Evolutionary conservation across 495 filamentous ascomycete genomes (phyloP).

Genomic region (Podospora fimiseda): DNA sequence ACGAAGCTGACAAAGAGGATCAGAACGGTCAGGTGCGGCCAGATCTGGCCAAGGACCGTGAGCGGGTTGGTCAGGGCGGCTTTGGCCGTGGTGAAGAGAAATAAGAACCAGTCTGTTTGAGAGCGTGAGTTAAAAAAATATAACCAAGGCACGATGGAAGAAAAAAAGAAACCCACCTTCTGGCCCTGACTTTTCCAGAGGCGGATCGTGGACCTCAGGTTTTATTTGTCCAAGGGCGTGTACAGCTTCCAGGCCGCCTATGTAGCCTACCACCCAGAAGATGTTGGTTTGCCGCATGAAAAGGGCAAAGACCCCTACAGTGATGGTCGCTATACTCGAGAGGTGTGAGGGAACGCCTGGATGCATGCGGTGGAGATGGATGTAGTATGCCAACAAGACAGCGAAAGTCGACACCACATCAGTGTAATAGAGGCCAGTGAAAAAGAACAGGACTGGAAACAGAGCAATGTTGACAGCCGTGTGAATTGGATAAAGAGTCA

Average conservation of each 20-base stretch:
- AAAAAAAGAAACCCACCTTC: conserved; percentile 48
- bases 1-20: conserved; percentile 68
- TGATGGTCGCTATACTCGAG: conserved; percentile 38
- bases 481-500: conserved; percentile 41
- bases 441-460: conserved; percentile 92
- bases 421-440: conserved; percentile 89
- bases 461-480: conserved; percentile 73
- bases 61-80: conserved; percentile 48
- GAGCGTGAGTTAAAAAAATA: too few relatives aligned
- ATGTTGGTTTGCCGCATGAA: conserved; percentile 90
- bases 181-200: conserved; percentile 47
- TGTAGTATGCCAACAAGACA: conserved; percentile 60
- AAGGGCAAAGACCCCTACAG: conserved; percentile 56
- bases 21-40: conserved; percentile 65
- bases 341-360: conserved; percentile 17
- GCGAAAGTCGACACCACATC: conserved; percentile 67
- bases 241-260: conserved; percentile 68
- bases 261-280: conserved; percentile 86
- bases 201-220: conserved; percentile 52
- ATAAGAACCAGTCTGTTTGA: conserved; percentile 42
- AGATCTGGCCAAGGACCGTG: conserved; percentile 43
- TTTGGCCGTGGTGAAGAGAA: conserved; percentile 53
- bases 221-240: conserved; percentile 37
- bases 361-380: conserved; percentile 44
- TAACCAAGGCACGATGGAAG: too few relatives aligned